phyloP scores from a whole-genome alignment of 345 rosid genomes.

The Carallia brachiata region DNA sequence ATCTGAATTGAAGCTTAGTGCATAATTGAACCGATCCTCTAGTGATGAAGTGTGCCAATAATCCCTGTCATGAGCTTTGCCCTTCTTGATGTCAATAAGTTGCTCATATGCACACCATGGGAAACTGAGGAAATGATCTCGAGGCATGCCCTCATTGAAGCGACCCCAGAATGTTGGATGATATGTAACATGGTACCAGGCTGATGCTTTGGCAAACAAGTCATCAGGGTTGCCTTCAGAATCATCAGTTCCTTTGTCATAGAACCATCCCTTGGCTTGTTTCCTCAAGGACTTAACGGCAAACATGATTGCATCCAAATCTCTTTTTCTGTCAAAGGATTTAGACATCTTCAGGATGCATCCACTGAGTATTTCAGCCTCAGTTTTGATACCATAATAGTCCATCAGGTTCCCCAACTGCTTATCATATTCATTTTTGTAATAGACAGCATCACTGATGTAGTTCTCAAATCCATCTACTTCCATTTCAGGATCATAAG shows the following conservation, averaged over 20 bases:
- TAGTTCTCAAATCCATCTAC: conserved; percentile 40
- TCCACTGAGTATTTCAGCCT: conserved; percentile 59
- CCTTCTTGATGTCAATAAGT: conserved; percentile 28
- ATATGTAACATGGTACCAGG: conserved; percentile 46
- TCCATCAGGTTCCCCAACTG: conserved; percentile 49
- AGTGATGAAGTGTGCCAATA: background rate
- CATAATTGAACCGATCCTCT: background rate
- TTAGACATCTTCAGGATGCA: conserved; percentile 39
- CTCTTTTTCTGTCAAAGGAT: conserved; percentile 39
- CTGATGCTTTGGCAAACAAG: conserved; percentile 43
- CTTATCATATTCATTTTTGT: conserved; percentile 39
- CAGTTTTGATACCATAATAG: conserved; percentile 46
- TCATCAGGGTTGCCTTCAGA: conserved; percentile 16
- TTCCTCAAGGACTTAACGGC: conserved; percentile 43
- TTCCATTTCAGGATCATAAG: conserved; percentile 56
- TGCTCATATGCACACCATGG: conserved; percentile 41
- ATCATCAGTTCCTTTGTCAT: background rate
- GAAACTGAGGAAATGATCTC: conserved; percentile 36
- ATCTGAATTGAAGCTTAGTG: too few species aligned
- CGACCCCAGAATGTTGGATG: conserved; percentile 35
- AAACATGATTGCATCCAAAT: conserved; percentile 26
- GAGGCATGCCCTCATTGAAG: conserved; percentile 18
- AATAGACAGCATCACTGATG: conserved; percentile 27
- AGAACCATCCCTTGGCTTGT: conserved; percentile 48
- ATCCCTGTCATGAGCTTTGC: background rate